Percentiles rank a stretch among this genome's conserved stretches.
These are phyloP conservation scores for Podila minutissima DNA, from an alignment of 192 early-diverging fungal genomes.

Conservation along the genomic window DNA sequence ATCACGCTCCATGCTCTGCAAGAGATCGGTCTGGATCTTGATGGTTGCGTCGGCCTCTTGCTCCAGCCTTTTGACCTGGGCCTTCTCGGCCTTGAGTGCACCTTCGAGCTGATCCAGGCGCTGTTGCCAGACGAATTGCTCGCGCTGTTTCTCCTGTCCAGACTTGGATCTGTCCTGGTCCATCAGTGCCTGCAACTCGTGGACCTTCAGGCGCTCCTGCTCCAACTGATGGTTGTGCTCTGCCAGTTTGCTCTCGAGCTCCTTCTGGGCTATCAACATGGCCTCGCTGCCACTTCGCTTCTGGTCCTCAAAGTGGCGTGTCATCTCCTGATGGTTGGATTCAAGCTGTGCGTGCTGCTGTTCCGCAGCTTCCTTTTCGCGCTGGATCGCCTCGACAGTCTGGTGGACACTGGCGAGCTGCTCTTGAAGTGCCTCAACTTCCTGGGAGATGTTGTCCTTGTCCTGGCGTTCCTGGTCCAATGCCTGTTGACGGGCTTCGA, in stretches of 20 bases:
- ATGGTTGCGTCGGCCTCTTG: constrained; percentile 49
- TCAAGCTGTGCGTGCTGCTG: constrained; percentile 2
- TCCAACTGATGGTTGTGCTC: constrained; percentile 17
- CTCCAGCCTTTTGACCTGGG: constrained; percentile 39
- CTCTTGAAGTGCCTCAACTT: constrained; percentile 13
- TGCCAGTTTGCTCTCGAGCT: constrained; percentile 9
- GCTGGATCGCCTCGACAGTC: not conserved
- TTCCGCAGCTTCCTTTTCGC: not conserved
- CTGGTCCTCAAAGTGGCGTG: constrained; percentile 14
- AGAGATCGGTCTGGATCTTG: constrained; percentile 44
- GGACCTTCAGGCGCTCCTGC: constrained; percentile 10
- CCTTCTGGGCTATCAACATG: constrained; percentile 10
- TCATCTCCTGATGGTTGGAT: constrained; percentile 5
- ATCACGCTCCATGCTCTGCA: constrained; percentile 53
- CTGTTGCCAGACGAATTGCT: constrained; percentile 35
- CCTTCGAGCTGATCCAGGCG: constrained; percentile 39
- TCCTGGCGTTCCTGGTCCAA: constrained; percentile 23
- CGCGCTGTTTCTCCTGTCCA: constrained; percentile 21
- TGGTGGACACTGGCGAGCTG: constrained; percentile 1
- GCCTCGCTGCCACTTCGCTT: constrained; percentile 21
- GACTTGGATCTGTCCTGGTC: constrained; percentile 23
- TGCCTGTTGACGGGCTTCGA: constrained; percentile 1
- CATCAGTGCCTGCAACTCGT: constrained; percentile 12
- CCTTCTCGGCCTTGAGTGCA: constrained; percentile 38
- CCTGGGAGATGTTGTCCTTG: constrained; percentile 14